Conservation (phyloP, 2,329 filamentous ascomycete genomes). For the Gaeumannomyces sp. region DNA sequence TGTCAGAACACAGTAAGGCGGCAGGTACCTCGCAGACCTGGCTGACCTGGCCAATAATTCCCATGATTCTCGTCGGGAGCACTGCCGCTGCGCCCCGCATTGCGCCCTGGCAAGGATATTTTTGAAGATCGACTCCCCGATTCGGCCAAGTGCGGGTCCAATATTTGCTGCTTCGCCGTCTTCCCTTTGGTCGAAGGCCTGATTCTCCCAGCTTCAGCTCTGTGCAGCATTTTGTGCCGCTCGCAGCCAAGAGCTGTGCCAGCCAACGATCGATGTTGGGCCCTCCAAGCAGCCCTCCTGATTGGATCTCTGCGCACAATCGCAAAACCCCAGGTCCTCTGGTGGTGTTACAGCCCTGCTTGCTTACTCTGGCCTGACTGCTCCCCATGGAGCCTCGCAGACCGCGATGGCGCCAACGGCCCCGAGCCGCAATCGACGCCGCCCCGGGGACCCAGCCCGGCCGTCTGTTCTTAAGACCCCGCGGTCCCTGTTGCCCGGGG, state of each 20-base stretch:
- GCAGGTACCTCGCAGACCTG: too few relatives aligned
- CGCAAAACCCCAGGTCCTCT: not conserved
- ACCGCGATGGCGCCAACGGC: not conserved
- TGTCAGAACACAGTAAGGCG: not conserved
- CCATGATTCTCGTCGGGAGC: not conserved
- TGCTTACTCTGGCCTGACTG: constrained; percentile 1
- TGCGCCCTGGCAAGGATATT: not conserved
- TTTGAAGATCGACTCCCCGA: not conserved
- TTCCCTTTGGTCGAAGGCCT: not conserved
- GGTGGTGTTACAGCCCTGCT: not conserved
- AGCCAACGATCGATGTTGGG: not conserved
- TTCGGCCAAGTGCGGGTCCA: not conserved
- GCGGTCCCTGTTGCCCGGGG: not conserved
- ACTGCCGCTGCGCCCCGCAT: not conserved
- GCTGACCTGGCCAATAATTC: not conserved
- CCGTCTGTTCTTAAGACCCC: not conserved
- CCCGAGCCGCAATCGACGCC: not conserved
- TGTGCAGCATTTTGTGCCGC: not conserved
- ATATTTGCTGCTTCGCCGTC: not conserved
- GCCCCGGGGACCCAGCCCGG: too few relatives aligned
- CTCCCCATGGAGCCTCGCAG: not conserved
- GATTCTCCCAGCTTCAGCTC: not conserved
- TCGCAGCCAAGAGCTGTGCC: not conserved
- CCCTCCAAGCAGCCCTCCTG: too few relatives aligned
- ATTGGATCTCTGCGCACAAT: not conserved